Conservation (phyloP, 108 stramenopile genomes). For the Cyclostephanos tholiformis region DNA sequence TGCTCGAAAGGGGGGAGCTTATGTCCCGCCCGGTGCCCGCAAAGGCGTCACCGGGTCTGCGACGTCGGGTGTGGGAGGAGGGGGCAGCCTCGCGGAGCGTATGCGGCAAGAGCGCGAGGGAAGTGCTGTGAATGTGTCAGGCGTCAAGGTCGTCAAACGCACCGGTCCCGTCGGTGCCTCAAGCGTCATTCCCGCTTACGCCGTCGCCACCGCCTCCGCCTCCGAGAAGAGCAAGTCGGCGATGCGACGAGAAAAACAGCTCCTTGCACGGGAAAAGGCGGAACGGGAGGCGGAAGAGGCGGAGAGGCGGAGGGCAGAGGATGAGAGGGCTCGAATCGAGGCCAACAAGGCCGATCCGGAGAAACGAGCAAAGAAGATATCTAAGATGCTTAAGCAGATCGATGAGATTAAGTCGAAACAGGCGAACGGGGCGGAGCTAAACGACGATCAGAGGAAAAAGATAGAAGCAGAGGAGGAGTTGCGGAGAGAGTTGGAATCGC, state of each 20-base stretch:
- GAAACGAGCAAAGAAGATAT: slow-evolving; percentile 79
- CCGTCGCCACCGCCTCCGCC: too few relatives aligned
- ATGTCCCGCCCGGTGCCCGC: slow-evolving; percentile 83
- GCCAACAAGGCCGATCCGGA: slow-evolving; percentile 65
- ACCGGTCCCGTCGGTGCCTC: slow-evolving; percentile 44
- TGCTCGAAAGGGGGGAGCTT: slow-evolving; percentile 58
- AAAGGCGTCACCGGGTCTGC: too few relatives aligned
- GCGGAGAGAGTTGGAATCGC: slow-evolving; percentile 58
- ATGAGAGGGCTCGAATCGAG: slow-evolving; percentile 33
- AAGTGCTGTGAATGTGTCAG: slow-evolving; percentile 53
- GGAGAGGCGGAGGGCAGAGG: slow-evolving; percentile 40
- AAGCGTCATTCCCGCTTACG: slow-evolving; percentile 57
- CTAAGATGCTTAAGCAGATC: slow-evolving; percentile 85
- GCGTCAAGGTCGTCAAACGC: slow-evolving; percentile 45
- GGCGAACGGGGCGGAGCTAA: slow-evolving; percentile 51
- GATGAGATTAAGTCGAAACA: slow-evolving; percentile 82
- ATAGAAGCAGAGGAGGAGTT: slow-evolving; percentile 66
- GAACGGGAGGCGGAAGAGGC: slow-evolving; percentile 55
- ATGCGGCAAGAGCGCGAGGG: slow-evolving; percentile 84
- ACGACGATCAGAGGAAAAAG: slow-evolving; percentile 87
- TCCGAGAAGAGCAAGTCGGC: slow-evolving; percentile 78
- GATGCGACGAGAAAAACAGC: slow-evolving; percentile 70
- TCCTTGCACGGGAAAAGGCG: slow-evolving; percentile 57
- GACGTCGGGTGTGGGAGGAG: too few relatives aligned
- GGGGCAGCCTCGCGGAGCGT: slow-evolving; percentile 78